Evolutionary conservation across 805 yeast genomes (phyloP), one percentile per base, ranked within the genome.

Genomic region (Zygosaccharomyces pseudorouxii): DNA sequence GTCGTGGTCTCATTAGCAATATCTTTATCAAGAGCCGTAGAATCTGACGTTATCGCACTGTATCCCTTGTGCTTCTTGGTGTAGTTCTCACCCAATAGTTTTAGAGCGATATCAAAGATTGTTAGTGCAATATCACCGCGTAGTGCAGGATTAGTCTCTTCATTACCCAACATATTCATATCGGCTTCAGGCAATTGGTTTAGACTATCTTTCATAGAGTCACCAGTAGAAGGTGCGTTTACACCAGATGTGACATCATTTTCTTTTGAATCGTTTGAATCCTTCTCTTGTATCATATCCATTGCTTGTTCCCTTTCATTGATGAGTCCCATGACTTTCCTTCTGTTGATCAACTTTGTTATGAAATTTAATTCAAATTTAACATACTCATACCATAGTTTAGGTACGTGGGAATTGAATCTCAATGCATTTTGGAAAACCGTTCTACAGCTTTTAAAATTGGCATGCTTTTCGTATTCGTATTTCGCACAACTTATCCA

Each of bases 401-500:
- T 78, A 14, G 73, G 65, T 7, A 83, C 78, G 44, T 86, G 90
- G 2, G 84, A 77, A 62, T 92, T 92, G 66, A 93, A 86, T 65
- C 95, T 76, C 36, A 93, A 73, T 28, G 85, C 95, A 55, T 86
- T 80, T 67, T 90, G 97, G 66, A 89, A 81, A 22, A 93, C 75
- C 8, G 81, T 80, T 66, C 99, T 78, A 19, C 97, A 90, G 40
- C 95, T 90, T 62, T 84, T 82, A 39, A 95, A 87, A 58, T 89
- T 86, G 36, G 92, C 86, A 67, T 93, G 89, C 25, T 78, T 79
- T 57, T 92, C 97, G 59, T 87, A 84, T 69, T 93, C 98, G 68
- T 88, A 89, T 63, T 87, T 87, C 27, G 97, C 97, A 20, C 97
- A 97, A 59, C 88, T 79, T 38, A 93, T 79, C 99, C 99, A 93